A percentile compares a stretch with the other conserved stretches of the same genome.
These are phyloP conservation scores for Aegilops sharonensis DNA, from an alignment of 176 grass and related monocot species.

Conservation along the genomic window DNA sequence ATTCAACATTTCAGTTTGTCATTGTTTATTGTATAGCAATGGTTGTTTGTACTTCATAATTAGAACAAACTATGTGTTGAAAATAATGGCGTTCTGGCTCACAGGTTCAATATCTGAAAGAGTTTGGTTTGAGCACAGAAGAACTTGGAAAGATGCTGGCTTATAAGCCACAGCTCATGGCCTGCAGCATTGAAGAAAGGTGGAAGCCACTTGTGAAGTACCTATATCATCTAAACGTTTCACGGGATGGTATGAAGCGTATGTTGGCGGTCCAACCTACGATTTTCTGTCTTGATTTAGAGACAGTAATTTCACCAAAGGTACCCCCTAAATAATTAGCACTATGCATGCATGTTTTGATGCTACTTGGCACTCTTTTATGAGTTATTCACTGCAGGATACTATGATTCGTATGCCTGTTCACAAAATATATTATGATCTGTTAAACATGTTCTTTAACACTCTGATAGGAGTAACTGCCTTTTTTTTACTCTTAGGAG, in stretches of 20 bases:
- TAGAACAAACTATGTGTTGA: neutral
- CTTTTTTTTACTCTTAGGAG: neutral
- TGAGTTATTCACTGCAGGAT: neutral
- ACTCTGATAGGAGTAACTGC: neutral
- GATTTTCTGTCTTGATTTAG: constrained; percentile 93
- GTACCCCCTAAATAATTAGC: constrained; percentile 34
- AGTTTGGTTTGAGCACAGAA: constrained; percentile 69
- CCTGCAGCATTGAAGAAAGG: constrained; percentile 89
- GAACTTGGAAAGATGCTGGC: constrained; percentile 74
- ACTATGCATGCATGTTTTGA: neutral
- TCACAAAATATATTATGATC: neutral
- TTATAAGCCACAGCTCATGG: constrained; percentile 93
- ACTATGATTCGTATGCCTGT: neutral
- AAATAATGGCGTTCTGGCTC: constrained; percentile 13
- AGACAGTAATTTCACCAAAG: constrained; percentile 88
- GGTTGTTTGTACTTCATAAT: neutral
- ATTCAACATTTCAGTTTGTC: neutral
- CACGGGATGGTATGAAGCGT: constrained; percentile 83
- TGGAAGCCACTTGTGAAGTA: constrained; percentile 92
- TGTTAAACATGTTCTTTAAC: neutral
- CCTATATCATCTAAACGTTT: constrained; percentile 80
- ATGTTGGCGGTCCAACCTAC: constrained; percentile 82
- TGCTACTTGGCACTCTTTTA: neutral
- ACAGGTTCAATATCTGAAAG: constrained; percentile 80
- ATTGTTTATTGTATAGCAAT: neutral